Conservation (phyloP, 129 eudicot genomes). For the Flaveria bidentis region DNA sequence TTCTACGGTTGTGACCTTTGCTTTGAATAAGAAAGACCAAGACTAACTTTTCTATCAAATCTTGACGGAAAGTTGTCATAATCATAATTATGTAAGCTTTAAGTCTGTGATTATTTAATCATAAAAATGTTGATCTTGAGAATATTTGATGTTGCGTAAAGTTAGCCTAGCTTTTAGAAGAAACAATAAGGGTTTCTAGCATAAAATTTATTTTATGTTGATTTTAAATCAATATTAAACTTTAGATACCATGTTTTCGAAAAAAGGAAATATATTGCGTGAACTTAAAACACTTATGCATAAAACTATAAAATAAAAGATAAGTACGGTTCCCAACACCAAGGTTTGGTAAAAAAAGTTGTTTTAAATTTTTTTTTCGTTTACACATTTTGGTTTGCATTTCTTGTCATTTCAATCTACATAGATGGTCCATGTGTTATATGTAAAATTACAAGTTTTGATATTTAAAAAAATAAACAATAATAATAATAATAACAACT, state of each 20-base stretch:
- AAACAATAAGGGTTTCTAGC: neutral
- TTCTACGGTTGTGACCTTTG: constrained; percentile 10
- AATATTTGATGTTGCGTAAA: neutral
- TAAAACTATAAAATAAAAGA: neutral
- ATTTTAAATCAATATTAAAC: neutral
- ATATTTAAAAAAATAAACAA: too few species aligned
- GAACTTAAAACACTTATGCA: neutral
- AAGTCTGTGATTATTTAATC: neutral
- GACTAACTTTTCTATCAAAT: constrained; percentile 1
- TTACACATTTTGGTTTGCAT: too few species aligned
- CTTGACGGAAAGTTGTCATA: constrained; percentile 2
- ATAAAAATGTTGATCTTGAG: neutral
- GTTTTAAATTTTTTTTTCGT: too few species aligned
- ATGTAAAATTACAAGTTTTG: too few species aligned
- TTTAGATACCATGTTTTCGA: neutral
- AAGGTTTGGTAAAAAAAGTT: too few species aligned
- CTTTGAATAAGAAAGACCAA: neutral
- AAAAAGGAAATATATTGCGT: too few species aligned
- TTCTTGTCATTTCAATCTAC: too few species aligned
- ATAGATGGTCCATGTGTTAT: too few species aligned
- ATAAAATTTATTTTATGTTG: neutral
- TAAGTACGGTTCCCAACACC: too few species aligned
- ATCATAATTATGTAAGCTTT: neutral
- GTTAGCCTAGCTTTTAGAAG: neutral
- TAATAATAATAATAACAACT: too few species aligned